Conservation (phyloP, 2,329 filamentous ascomycete genomes). For the Penicillium oxalicum region DNA sequence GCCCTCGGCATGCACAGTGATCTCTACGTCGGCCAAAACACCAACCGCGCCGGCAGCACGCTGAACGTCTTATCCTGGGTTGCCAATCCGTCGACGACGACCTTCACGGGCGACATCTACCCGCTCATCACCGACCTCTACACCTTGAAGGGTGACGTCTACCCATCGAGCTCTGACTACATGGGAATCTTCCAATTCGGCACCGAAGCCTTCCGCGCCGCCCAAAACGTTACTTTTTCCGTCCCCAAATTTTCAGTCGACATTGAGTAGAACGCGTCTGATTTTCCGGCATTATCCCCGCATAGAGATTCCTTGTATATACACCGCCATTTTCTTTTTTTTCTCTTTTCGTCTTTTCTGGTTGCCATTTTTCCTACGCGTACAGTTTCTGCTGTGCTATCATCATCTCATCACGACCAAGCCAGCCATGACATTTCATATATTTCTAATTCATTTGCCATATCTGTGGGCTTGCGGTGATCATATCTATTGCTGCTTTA, state of each 20-base stretch:
- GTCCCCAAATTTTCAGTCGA: conserved; percentile 34
- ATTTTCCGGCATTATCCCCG: too few species aligned
- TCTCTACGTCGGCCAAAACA: conserved; percentile 10
- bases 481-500: too few species aligned
- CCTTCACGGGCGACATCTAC: conserved; percentile 45
- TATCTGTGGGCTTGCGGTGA: too few species aligned
- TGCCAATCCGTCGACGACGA: conserved; percentile 29
- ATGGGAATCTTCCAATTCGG: conserved; percentile 51
- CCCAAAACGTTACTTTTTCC: conserved; percentile 45
- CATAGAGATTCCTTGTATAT: too few species aligned
- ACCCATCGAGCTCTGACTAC: conserved; percentile 41
- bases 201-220: conserved; percentile 45
- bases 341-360: too few species aligned
- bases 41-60: conserved; percentile 30
- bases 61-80: conserved; percentile 51
- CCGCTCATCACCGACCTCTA: conserved; percentile 43
- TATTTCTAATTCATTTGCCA: too few species aligned
- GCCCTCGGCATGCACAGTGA: conserved; percentile 2
- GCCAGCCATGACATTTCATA: too few species aligned
- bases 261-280: conserved; percentile 9
- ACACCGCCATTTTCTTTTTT: too few species aligned
- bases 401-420: too few species aligned
- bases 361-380: too few species aligned
- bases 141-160: conserved; percentile 27
- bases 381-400: too few species aligned